A percentile compares a stretch with the other conserved stretches of the same genome.
phyloP scores from a whole-genome alignment of 768 basidiomycete genomes.

The Boletus subparvulus region DNA sequence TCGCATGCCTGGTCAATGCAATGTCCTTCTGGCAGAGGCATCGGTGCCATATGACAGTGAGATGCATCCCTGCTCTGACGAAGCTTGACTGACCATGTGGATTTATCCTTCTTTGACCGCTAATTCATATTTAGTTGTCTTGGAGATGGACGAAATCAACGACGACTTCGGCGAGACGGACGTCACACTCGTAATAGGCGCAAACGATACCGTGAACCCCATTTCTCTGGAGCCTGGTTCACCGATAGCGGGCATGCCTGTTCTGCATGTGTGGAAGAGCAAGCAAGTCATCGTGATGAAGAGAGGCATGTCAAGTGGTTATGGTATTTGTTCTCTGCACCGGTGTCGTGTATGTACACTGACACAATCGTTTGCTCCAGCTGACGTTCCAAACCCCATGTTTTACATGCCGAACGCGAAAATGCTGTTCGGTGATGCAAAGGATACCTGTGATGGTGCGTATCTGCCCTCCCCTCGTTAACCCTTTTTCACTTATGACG shows the following conservation, averaged over 20 bases:
- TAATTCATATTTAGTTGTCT: slow-evolving; percentile 54
- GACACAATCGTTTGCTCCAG: slow-evolving; percentile 35
- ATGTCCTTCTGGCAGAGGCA: slow-evolving; percentile 88
- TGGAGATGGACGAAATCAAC: slow-evolving; percentile 95
- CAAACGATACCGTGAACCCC: slow-evolving; percentile 91
- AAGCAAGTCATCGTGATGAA: slow-evolving; percentile 94
- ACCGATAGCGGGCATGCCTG: slow-evolving; percentile 90
- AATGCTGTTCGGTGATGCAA: slow-evolving; percentile 92
- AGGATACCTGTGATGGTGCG: slow-evolving; percentile 84
- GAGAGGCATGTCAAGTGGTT: slow-evolving; percentile 84
- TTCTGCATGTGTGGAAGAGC: slow-evolving; percentile 90
- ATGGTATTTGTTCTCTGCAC: slow-evolving; percentile 49
- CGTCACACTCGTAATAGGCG: slow-evolving; percentile 87
- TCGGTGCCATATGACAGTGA: slow-evolving; percentile 87
- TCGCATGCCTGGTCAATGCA: slow-evolving; percentile 92
- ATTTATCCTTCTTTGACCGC: neutral
- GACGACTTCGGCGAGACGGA: slow-evolving; percentile 89
- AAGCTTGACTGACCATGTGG: neutral
- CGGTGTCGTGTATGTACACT: neutral
- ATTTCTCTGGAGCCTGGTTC: slow-evolving; percentile 86
- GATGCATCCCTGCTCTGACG: slow-evolving; percentile 22
- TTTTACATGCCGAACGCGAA: slow-evolving; percentile 89
- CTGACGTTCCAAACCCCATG: slow-evolving; percentile 91
- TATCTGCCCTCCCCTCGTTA: neutral
- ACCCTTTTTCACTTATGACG: neutral